Base-by-base conservation (phyloP, 257 asterid species). In the Agastache rugosa region DNA sequence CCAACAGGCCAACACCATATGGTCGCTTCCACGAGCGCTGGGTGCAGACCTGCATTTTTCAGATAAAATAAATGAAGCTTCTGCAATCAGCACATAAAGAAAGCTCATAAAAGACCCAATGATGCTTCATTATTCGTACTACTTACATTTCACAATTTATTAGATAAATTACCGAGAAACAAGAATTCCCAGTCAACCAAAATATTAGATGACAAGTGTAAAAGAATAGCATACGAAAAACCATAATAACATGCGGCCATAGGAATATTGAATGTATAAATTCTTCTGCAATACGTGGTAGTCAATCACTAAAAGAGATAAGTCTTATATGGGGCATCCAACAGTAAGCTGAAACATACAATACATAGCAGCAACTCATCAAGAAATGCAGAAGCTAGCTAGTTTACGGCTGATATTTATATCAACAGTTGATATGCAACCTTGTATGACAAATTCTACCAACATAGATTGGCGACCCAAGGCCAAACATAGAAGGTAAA, bases 21-120 rank as follows among this genome's bases (percentile, higher is more conserved):
- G 99, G 99, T 31, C 99, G 88, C 75, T 94, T 94, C 99, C 97
- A 94, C 6, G 99, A 94, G 20, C 98, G 85, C 75, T 94, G 99
- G 6, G 99, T 94, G 84, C 97, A 94, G 63, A 92, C 99, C 99
- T 94, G 86, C 70, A 71, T 56, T 42, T 47, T 23, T 19, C 39
- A 19, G 41, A 22, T 14, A 20, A 59, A 41, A 55, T 8, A 65
- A 59, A 51, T 1, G 25, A 69, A 11, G 34, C 35, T 73, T 76
- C 29, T 9, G 80, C 75, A 51, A 71, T 59, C 39, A 73, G 48
- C 22, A 16, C 0, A 58, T 27, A 19, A 11, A 42, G 27, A 67
- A 31, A 2, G 25, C 19, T 22, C 17, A 16, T 44, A 2, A 27
- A 27, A 20, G 9, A 12, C 25, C 19, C 2, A 9, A 34, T 4